These are phyloP conservation scores for Closterium sp. DNA, from an alignment of 139 green algal genomes.

Conservation along the genomic window DNA sequence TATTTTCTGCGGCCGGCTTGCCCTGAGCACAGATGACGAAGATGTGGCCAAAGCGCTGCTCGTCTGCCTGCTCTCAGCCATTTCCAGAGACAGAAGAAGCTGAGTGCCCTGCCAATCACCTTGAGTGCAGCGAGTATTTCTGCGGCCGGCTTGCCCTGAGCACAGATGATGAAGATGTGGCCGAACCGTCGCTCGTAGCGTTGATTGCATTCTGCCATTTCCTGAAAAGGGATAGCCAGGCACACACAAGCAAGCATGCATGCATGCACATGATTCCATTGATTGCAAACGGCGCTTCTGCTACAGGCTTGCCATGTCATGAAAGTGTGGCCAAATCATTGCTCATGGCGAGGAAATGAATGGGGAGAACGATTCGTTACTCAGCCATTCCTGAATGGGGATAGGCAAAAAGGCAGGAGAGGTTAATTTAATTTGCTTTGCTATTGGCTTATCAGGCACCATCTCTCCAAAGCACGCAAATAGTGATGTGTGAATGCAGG, in stretches of 20 bases:
- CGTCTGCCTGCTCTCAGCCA: neutral
- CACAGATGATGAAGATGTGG: slow-evolving; percentile 91
- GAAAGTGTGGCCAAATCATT: slow-evolving; percentile 89
- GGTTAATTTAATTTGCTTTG: too few species aligned
- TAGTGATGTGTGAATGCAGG: too few species aligned
- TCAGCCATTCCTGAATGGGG: slow-evolving; percentile 61
- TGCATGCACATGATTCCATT: too few species aligned
- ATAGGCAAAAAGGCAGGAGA: too few species aligned
- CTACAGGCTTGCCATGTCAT: slow-evolving; percentile 61
- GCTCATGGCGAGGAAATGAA: slow-evolving; percentile 72
- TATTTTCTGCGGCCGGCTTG: neutral
- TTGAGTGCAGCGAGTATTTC: neutral
- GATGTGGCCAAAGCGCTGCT: slow-evolving; percentile 53
- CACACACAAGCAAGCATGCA: too few species aligned
- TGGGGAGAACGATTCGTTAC: too few species aligned
- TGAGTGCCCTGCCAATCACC: too few species aligned
- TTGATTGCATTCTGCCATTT: slow-evolving; percentile 68
- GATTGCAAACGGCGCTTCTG: too few species aligned
- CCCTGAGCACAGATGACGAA: neutral
- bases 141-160: slow-evolving; percentile 35
- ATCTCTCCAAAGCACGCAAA: too few species aligned
- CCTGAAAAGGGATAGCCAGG: neutral
- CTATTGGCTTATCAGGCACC: too few species aligned
- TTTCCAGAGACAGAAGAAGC: too few species aligned
- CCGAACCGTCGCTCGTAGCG: slow-evolving; percentile 84